A percentile compares a stretch with the other conserved stretches of the same genome.
These are phyloP conservation scores for Dactylellina cionopaga DNA, from an alignment of 2,329 filamentous ascomycete genomes.

Conservation along the genomic window DNA sequence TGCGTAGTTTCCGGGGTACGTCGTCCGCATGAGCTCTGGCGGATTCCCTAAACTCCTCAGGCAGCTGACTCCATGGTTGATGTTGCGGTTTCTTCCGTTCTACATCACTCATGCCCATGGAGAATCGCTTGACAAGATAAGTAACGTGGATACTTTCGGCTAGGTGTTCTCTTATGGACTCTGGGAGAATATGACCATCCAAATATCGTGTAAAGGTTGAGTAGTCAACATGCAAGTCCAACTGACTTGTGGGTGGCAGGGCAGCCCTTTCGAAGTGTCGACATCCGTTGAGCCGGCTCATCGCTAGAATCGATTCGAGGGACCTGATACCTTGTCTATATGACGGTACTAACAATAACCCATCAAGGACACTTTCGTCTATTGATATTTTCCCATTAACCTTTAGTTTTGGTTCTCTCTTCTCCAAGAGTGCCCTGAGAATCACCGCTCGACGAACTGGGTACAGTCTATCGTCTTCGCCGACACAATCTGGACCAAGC, in stretches of 20 bases:
- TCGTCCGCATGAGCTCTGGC: slow-evolving; percentile 35
- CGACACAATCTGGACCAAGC: slow-evolving; percentile 41
- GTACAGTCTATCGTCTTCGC: slow-evolving; percentile 32
- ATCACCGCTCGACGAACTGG: slow-evolving; percentile 42
- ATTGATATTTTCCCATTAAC: slow-evolving; percentile 31
- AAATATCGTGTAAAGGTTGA: slow-evolving; percentile 12
- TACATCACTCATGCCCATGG: slow-evolving; percentile 32
- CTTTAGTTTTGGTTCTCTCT: slow-evolving; percentile 26
- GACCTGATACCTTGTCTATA: slow-evolving; percentile 37
- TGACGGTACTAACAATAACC: slow-evolving; percentile 22
- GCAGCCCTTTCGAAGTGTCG: slow-evolving; percentile 28
- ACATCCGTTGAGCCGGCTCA: slow-evolving; percentile 37
- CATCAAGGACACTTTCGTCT: slow-evolving; percentile 33
- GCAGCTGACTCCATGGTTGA: slow-evolving; percentile 24
- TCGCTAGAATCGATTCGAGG: slow-evolving; percentile 31
- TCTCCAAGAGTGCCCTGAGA: slow-evolving; percentile 19
- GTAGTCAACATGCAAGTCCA: slow-evolving; percentile 35
- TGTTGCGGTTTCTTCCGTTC: slow-evolving; percentile 12
- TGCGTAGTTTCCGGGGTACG: slow-evolving; percentile 30
- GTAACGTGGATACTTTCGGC: slow-evolving; percentile 23
- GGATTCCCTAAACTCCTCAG: slow-evolving; percentile 37
- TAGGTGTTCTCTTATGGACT: slow-evolving; percentile 29
- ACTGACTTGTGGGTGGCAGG: slow-evolving; percentile 22
- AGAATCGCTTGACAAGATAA: slow-evolving; percentile 28
- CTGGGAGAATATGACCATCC: slow-evolving; percentile 24